Evolutionary conservation across 73 alveolate species (phyloP), one percentile per base, ranked within the genome.

Genomic region (Paramecium primaurelia): DNA sequence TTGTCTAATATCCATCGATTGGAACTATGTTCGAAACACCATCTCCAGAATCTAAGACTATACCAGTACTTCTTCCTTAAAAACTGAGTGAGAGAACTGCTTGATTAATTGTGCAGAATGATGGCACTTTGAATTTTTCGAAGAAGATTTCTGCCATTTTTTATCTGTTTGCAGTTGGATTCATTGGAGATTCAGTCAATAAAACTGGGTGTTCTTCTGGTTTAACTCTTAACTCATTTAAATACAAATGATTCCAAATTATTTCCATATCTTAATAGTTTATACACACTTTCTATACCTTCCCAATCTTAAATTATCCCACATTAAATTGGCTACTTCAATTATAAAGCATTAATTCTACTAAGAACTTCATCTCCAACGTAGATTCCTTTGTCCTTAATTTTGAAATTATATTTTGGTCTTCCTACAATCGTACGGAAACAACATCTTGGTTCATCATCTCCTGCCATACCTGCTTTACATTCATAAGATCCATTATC

Each of bases 21-120:
- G 99, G 99, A 69, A 98, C 99, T 22, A 98, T 97, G 97, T 99
- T 98, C 64, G 99, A 93, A 49, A 98, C 99, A 64, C 99, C 99
- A 73, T 98, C 99, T 9, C 99, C 99, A 36, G 99, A 97, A 95
- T 98, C 99, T 16, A 98, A 58, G 12, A 98, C 99, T 18, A 98
- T 93, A 68, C 99, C 99, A 28, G 99, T 95, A 58, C 98, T 95
- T 40, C 98, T 92, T 12, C 99, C 99, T 22, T 22, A 22, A 22
- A 22, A 22, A 22, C 25, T 22, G 25, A 98, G 96, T n/a, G 99
- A 94, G 26, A 99, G 95, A 28, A 98, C 99, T 28, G 99, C 99
- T 94, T 99, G 99, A 93, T 95, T 94, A 40, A 97, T 95, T 49
- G 98, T 98, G 68, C 97, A 95, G 96, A 98, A 93, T 45, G 99